A percentile compares a stretch with the other conserved stretches of the same genome.
Evolutionary conservation across 768 basidiomycete genomes (phyloP).

Genomic region (Suillus variegatus): DNA sequence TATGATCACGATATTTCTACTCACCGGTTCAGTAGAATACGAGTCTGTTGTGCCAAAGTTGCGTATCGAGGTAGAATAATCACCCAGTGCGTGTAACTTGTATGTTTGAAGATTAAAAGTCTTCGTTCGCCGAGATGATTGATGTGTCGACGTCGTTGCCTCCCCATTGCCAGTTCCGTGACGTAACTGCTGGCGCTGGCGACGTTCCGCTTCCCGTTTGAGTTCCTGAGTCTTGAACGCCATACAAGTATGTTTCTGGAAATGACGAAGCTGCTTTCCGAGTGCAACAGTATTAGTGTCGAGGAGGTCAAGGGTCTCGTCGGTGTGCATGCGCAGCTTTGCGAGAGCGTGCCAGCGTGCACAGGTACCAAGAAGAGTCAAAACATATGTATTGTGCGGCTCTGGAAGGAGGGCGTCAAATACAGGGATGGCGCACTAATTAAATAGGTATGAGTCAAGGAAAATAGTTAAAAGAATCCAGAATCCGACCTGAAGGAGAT

Average conservation of each 20-base stretch:
- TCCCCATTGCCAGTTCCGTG: background rate
- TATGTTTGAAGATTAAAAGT: slow-evolving; percentile 31
- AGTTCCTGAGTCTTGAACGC: slow-evolving; percentile 23
- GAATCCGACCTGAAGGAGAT: no score
- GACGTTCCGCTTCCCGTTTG: slow-evolving; percentile 6
- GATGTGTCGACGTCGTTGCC: no score
- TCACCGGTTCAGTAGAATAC: slow-evolving; percentile 33
- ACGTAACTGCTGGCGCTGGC: background rate
- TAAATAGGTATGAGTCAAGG: no score
- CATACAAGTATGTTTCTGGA: slow-evolving; percentile 19
- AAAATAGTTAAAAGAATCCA: no score
- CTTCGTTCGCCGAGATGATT: no score
- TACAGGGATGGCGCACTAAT: slow-evolving; percentile 14
- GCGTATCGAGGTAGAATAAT: slow-evolving; percentile 29
- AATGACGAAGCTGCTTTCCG: slow-evolving; percentile 22
- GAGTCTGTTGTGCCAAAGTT: slow-evolving; percentile 36
- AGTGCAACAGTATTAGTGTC: slow-evolving; percentile 14
- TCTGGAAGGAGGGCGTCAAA: slow-evolving; percentile 13
- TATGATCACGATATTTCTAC: no score
- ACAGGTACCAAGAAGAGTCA: slow-evolving; percentile 10
- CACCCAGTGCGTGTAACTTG: slow-evolving; percentile 36
- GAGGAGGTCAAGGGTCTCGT: slow-evolving; percentile 18
- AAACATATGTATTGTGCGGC: slow-evolving; percentile 15
- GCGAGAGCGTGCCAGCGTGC: slow-evolving; percentile 23
- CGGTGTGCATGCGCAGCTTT: slow-evolving; percentile 34